These are phyloP conservation scores for Posidonia oceanica DNA, from an alignment of 116 monocot genomes.

Conservation along the genomic window DNA sequence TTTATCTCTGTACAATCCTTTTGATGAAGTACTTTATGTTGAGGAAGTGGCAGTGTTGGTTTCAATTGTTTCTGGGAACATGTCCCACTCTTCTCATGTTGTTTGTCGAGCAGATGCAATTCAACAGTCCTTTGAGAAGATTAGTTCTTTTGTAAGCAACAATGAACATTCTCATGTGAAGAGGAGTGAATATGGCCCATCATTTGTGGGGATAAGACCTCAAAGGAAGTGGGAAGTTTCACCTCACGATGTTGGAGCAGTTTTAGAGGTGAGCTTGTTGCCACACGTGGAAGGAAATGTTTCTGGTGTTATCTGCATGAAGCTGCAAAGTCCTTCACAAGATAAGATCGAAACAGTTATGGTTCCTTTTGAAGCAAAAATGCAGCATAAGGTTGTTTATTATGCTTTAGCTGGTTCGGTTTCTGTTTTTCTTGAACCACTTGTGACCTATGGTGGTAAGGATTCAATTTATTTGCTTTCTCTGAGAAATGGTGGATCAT, in stretches of 20 bases:
- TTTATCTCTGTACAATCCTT: slow-evolving; percentile 56
- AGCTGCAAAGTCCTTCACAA: slow-evolving; percentile 24
- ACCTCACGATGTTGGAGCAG: slow-evolving; percentile 20
- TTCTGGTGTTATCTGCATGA: slow-evolving; percentile 57
- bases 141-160: slow-evolving; percentile 7
- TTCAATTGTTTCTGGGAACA: slow-evolving; percentile 21
- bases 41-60: slow-evolving; percentile 48
- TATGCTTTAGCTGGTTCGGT: slow-evolving; percentile 17
- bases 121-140: slow-evolving; percentile 3
- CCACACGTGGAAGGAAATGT: slow-evolving; percentile 34
- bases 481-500: slow-evolving; percentile 33
- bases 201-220: slow-evolving; percentile 39
- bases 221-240: slow-evolving; percentile 36
- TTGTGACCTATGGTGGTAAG: slow-evolving; percentile 18
- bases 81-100: slow-evolving; percentile 19
- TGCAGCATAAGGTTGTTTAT: slow-evolving; percentile 25
- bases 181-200: slow-evolving; percentile 8
- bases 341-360: slow-evolving; percentile 25
- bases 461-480: slow-evolving; percentile 36
- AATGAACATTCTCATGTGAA: slow-evolving; percentile 16
- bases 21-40: slow-evolving; percentile 40
- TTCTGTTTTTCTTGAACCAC: slow-evolving; percentile 35
- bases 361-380: slow-evolving; percentile 50
- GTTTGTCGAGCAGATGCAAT: slow-evolving; percentile 28
- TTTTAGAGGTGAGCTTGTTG: slow-evolving; percentile 40